These are phyloP conservation scores for Trichosanthes truncata DNA, from an alignment of 306 rosid genomes.

Conservation along the genomic window DNA sequence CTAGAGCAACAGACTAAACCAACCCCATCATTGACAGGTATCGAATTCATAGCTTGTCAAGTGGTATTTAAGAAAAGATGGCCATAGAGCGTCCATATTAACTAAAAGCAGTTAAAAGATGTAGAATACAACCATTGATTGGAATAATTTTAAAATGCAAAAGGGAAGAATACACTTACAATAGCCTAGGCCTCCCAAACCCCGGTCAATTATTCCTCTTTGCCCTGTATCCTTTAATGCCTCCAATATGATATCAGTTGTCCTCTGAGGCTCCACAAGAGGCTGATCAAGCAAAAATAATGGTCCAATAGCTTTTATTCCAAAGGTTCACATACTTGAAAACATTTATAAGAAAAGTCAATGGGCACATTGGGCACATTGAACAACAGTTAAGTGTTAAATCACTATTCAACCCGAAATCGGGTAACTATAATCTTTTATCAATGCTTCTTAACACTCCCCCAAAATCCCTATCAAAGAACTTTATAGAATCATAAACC, in stretches of 20 bases:
- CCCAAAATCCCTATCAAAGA: not conserved
- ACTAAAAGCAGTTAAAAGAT: not conserved
- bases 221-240: conserved; percentile 73
- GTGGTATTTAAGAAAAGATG: not conserved
- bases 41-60: not conserved
- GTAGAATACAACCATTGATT: not conserved
- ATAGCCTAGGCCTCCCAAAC: conserved; percentile 92
- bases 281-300: conserved; percentile 45
- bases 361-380: not conserved
- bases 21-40: not conserved
- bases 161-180: conserved; percentile 36
- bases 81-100: not conserved
- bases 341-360: not conserved
- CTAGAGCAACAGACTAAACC: conserved; percentile 3
- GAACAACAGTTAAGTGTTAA: not conserved
- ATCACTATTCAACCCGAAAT: not conserved
- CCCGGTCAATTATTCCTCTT: conserved; percentile 83
- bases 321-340: not conserved
- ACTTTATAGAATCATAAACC: not conserved
- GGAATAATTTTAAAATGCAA: not conserved
- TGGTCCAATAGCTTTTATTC: conserved; percentile 1
- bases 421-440: not conserved
- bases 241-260: conserved; percentile 62
- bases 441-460: not conserved
- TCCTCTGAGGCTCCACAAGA: conserved; percentile 67